phyloP scores from a whole-genome alignment of 2,329 filamentous ascomycete genomes.

The Teratosphaeria destructans region DNA sequence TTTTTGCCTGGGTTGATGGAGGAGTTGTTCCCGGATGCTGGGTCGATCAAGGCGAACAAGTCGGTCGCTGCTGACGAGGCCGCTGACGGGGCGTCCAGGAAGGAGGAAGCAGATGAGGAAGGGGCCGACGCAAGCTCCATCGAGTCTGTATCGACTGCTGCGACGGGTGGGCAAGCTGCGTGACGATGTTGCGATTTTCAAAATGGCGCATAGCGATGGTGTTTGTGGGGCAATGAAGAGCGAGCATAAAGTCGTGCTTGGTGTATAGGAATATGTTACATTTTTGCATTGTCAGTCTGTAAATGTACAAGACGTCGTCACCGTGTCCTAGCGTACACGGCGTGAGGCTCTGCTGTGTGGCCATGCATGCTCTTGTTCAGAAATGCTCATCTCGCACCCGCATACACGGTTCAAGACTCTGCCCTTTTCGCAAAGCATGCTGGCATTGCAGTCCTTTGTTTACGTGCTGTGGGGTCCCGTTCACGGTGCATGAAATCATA shows the following conservation, averaged over 20 bases:
- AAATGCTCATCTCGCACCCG: not conserved
- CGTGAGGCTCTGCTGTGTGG: no score
- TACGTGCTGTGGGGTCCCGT: not conserved
- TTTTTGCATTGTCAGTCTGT: not conserved
- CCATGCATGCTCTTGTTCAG: no score
- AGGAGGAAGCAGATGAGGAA: not conserved
- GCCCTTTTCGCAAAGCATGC: not conserved
- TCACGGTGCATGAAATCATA: not conserved
- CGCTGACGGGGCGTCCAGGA: not conserved
- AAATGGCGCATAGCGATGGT: not conserved
- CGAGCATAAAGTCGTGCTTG: not conserved
- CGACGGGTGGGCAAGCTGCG: not conserved
- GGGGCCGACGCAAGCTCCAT: not conserved
- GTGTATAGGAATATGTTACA: not conserved
- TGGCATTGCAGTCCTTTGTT: not conserved
- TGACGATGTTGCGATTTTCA: not conserved
- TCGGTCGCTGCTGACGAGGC: not conserved
- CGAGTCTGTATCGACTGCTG: not conserved
- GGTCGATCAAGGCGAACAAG: slow-evolving; percentile 7
- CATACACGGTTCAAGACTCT: not conserved
- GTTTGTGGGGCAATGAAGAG: not conserved
- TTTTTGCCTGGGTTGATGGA: slow-evolving; percentile 50
- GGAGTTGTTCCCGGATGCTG: slow-evolving; percentile 47
- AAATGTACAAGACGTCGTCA: no score
- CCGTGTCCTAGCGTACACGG: no score